These are phyloP conservation scores for Aspergillus indologenus DNA, from an alignment of 495 filamentous ascomycete genomes.

Conservation along the genomic window DNA sequence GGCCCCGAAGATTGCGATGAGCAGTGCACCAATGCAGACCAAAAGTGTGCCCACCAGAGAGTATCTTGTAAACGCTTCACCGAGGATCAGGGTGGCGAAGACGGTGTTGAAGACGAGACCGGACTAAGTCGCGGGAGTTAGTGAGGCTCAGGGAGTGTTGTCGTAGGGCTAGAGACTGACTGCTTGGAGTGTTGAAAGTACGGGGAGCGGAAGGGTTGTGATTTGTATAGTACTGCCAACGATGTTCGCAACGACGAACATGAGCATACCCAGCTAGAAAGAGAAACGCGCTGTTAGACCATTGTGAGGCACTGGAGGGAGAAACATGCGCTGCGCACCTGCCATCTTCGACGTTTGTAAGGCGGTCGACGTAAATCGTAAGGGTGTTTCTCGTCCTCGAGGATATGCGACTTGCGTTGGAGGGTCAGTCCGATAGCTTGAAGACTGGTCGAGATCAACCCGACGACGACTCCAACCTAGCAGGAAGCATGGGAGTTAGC, in stretches of 20 bases:
- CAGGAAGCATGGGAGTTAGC: constrained; percentile 13
- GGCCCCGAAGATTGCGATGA: constrained; percentile 93
- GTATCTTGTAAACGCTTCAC: constrained; percentile 90
- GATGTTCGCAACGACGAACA: constrained; percentile 94
- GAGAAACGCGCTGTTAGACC: not conserved
- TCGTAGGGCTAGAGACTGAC: constrained; percentile 36
- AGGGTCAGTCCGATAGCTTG: constrained; percentile 96
- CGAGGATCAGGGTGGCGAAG: constrained; percentile 88
- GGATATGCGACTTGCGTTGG: constrained; percentile 96
- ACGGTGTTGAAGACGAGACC: constrained; percentile 98
- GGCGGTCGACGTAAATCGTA: constrained; percentile 79
- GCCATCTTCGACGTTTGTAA: constrained; percentile 90
- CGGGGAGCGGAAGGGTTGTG: constrained; percentile 90
- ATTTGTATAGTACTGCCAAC: constrained; percentile 96
- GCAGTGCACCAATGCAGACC: constrained; percentile 77
- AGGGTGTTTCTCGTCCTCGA: constrained; percentile 89
- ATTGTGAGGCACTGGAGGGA: constrained; percentile 1
- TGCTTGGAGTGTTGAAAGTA: constrained; percentile 92
- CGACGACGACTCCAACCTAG: constrained; percentile 89
- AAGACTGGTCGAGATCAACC: constrained; percentile 85
- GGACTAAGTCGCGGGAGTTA: constrained; percentile 45
- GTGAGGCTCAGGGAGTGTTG: constrained; percentile 3
- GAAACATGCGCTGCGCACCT: constrained; percentile 46
- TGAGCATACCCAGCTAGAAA: constrained; percentile 84
- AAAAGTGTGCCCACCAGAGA: constrained; percentile 85